phyloP scores from a whole-genome alignment of 768 basidiomycete species.

The Suillus subalutaceus region DNA sequence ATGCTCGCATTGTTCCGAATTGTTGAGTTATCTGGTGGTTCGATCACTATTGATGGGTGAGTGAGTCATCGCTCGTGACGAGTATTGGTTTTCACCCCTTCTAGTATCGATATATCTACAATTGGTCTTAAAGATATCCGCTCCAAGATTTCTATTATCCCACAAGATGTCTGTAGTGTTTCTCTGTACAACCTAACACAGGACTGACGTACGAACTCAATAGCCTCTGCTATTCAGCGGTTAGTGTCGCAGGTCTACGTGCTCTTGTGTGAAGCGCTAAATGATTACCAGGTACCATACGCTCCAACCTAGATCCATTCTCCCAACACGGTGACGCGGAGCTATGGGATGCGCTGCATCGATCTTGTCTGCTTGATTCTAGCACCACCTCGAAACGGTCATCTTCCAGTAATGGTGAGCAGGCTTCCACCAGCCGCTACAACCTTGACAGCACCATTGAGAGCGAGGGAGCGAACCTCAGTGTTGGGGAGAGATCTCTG shows the following conservation, averaged over 20 bases:
- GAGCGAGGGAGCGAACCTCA: conserved; percentile 55
- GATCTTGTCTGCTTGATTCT: conserved; percentile 51
- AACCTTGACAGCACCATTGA: conserved; percentile 54
- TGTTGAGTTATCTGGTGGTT: conserved; percentile 63
- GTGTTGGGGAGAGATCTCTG: conserved; percentile 49
- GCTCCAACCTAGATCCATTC: conserved; percentile 63
- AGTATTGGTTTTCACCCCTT: conserved; percentile 10
- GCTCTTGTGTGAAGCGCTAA: conserved; percentile 15
- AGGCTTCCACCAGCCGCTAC: conserved; percentile 39
- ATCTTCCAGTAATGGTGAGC: conserved; percentile 21
- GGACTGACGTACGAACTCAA: conserved; percentile 13
- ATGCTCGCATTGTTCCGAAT: conserved; percentile 69
- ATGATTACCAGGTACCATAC: conserved; percentile 52
- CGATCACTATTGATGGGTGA: conserved; percentile 66
- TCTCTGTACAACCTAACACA: background rate
- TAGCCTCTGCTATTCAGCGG: conserved; percentile 63
- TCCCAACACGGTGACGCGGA: conserved; percentile 62
- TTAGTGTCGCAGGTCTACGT: conserved; percentile 35
- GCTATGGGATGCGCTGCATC: conserved; percentile 74
- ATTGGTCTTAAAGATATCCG: conserved; percentile 69
- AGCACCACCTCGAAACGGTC: conserved; percentile 20
- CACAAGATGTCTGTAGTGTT: conserved; percentile 56
- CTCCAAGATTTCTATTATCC: conserved; percentile 63
- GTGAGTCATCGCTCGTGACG: conserved; percentile 12
- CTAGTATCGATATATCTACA: conserved; percentile 64